Evolutionary conservation across 2,329 filamentous ascomycete species (phyloP).

Genomic region (Neofusicoccum umdonicola): DNA sequence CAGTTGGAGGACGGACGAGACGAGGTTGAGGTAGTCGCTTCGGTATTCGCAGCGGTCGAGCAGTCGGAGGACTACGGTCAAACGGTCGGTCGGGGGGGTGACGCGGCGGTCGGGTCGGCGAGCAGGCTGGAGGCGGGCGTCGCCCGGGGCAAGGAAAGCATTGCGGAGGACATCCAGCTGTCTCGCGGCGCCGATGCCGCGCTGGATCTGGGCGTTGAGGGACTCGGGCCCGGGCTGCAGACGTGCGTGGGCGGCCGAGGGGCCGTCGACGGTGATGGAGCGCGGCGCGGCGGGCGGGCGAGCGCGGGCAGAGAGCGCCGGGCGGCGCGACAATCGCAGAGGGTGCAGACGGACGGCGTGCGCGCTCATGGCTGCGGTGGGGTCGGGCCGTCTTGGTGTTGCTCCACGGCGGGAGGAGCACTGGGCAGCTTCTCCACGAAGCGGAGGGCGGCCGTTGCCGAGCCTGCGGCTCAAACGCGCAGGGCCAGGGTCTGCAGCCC

Average conservation of each 20-base stretch:
- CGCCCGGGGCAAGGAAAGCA: not conserved
- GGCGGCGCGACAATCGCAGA: not conserved
- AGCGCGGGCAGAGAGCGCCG: not conserved
- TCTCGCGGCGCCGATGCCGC: not conserved
- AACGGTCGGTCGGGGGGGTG: not conserved
- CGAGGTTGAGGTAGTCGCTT: not conserved
- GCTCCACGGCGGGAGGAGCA: constrained; percentile 1
- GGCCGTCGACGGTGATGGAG: not conserved
- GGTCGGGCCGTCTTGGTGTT: constrained; percentile 8
- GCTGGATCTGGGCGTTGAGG: not conserved
- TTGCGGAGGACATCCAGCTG: not conserved
- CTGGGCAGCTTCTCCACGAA: not conserved
- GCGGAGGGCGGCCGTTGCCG: not conserved
- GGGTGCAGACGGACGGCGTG: not conserved
- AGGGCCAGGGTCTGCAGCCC: not conserved
- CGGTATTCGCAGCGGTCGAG: not conserved
- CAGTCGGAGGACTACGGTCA: not conserved
- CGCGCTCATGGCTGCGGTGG: not conserved
- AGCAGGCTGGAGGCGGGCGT: not conserved
- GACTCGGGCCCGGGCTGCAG: not conserved
- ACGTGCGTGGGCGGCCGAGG: not conserved
- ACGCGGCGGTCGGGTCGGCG: not conserved
- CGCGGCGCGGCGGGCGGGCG: not conserved
- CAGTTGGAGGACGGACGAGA: not conserved
- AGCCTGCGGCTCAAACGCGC: not conserved